Conservation (phyloP, 352 stramenopile species). For the Phytopythium montanum region DNA sequence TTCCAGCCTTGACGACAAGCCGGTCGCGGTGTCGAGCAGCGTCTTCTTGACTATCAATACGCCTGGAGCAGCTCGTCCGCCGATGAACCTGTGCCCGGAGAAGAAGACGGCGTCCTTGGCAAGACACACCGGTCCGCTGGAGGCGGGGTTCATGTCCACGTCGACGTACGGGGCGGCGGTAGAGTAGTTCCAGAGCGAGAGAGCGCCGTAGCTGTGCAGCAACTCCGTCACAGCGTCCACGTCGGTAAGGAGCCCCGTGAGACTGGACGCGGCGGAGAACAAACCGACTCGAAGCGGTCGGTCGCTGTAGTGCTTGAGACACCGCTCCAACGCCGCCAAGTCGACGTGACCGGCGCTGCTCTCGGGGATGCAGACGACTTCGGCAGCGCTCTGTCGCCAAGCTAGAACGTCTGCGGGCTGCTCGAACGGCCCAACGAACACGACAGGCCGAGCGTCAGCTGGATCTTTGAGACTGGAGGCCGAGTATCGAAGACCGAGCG, state of each 20-base stretch:
- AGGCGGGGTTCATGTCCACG: conserved; percentile 96
- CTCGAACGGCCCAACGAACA: conserved; percentile 94
- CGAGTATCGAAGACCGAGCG: conserved; percentile 45
- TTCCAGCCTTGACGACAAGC: conserved; percentile 51
- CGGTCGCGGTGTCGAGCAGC: conserved; percentile 52
- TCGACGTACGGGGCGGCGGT: conserved; percentile 90
- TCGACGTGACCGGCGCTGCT: conserved; percentile 51
- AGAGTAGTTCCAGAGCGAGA: conserved; percentile 96
- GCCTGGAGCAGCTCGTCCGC: conserved; percentile 89
- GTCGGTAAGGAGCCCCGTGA: conserved; percentile 93
- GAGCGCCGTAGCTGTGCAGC: conserved; percentile 89
- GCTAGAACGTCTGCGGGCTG: conserved; percentile 97
- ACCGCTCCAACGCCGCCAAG: conserved; percentile 38
- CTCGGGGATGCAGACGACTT: conserved; percentile 79
- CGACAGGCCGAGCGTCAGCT: conserved; percentile 55
- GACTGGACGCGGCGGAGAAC: conserved; percentile 93
- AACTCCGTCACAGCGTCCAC: conserved; percentile 85
- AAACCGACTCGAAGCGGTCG: conserved; percentile 78
- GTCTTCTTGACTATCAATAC: conserved; percentile 96
- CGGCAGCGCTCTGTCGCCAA: conserved; percentile 91
- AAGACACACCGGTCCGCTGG: conserved; percentile 14
- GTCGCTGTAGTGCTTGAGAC: conserved; percentile 46
- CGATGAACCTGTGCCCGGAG: conserved; percentile 96
- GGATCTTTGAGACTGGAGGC: neutral
- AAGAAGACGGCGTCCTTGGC: conserved; percentile 96